These are phyloP conservation scores for Quercus dentata DNA, from an alignment of 306 rosid species.

Conservation along the genomic window DNA sequence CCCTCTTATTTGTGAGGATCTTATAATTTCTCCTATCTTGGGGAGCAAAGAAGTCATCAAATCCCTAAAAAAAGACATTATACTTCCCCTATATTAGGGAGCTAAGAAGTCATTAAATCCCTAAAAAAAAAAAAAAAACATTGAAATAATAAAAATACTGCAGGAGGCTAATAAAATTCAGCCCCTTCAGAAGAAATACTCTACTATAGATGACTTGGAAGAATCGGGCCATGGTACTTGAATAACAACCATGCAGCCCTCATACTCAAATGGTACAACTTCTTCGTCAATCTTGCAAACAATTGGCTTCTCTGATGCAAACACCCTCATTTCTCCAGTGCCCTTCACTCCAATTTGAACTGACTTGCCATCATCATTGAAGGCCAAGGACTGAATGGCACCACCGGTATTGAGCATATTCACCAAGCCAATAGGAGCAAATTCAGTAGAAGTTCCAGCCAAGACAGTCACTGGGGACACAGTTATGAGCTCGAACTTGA, in stretches of 20 bases:
- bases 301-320: slow-evolving; percentile 60
- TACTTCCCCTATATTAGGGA: background rate
- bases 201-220: slow-evolving; percentile 47
- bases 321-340: slow-evolving; percentile 70
- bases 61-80: slow-evolving; percentile 4
- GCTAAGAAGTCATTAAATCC: slow-evolving; percentile 18
- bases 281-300: slow-evolving; percentile 51
- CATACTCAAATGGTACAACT: slow-evolving; percentile 56
- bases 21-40: background rate
- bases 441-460: slow-evolving; percentile 33
- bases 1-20: no score
- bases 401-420: slow-evolving; percentile 91
- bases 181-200: slow-evolving; percentile 44
- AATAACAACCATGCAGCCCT: slow-evolving; percentile 48
- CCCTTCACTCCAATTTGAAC: slow-evolving; percentile 64
- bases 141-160: background rate
- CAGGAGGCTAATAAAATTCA: background rate
- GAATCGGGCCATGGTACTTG: slow-evolving; percentile 75
- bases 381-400: slow-evolving; percentile 57
- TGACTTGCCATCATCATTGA: slow-evolving; percentile 28
- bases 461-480: slow-evolving; percentile 60
- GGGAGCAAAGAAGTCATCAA: slow-evolving; percentile 11
- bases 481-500: slow-evolving; percentile 79
- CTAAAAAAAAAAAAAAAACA: background rate
- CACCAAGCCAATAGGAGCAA: slow-evolving; percentile 84